phyloP scores from a whole-genome alignment of 306 rosid genomes.

The Macrotyloma uniflorum region DNA sequence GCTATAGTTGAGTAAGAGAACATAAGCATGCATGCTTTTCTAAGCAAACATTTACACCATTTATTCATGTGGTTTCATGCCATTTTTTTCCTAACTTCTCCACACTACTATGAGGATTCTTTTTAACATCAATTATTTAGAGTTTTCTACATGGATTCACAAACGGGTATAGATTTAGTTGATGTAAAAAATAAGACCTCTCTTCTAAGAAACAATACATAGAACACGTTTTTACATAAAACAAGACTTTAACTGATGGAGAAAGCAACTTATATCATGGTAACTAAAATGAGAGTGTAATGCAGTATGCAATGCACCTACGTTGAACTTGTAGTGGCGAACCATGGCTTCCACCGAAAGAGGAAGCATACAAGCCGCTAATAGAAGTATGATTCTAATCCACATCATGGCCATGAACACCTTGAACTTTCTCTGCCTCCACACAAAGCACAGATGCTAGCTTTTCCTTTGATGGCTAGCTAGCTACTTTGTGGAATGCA shows the following conservation, averaged over 20 bases:
- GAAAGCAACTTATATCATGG: not conserved
- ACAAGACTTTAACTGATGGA: too few species aligned
- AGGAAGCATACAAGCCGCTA: slow-evolving; percentile 40
- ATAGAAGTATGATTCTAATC: slow-evolving; percentile 1
- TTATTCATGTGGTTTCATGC: too few species aligned
- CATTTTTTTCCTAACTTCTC: too few species aligned
- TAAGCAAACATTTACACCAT: not conserved
- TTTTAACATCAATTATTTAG: too few species aligned
- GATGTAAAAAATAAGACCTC: too few species aligned
- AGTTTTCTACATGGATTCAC: too few species aligned
- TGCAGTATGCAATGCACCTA: slow-evolving; percentile 24
- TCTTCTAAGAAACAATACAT: too few species aligned
- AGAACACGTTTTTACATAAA: too few species aligned
- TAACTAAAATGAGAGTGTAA: slow-evolving; percentile 9
- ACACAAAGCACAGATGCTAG: slow-evolving; percentile 23
- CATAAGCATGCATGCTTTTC: not conserved
- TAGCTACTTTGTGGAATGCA: slow-evolving; percentile 21
- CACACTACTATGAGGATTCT: too few species aligned
- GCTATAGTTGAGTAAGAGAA: not conserved
- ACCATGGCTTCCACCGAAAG: slow-evolving; percentile 40
- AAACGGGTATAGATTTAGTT: too few species aligned
- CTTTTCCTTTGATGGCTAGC: not conserved
- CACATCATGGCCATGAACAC: slow-evolving; percentile 3
- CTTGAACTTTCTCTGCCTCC: not conserved
- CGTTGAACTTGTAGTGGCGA: slow-evolving; percentile 55